A percentile compares a stretch with the other conserved stretches of the same genome.
Evolutionary conservation across 2,329 filamentous ascomycete species (phyloP).

Genomic region (Xylariaceae sp.): DNA sequence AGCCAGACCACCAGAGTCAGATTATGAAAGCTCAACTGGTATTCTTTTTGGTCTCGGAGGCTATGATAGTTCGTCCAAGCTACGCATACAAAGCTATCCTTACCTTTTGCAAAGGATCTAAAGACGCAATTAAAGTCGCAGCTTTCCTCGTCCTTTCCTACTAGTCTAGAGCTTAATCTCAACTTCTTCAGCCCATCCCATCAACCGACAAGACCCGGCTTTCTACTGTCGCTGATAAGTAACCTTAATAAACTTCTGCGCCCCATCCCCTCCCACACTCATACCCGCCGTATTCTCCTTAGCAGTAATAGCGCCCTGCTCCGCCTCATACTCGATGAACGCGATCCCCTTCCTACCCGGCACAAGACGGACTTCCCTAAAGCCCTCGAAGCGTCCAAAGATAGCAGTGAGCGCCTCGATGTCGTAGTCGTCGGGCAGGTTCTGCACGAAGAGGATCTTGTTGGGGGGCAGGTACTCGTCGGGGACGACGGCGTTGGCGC

Average conservation of each 20-base stretch:
- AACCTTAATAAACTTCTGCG: conserved; percentile 86
- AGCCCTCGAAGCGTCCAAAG: conserved; percentile 88
- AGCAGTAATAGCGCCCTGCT: conserved; percentile 83
- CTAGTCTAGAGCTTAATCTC: too few relatives aligned
- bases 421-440: conserved; percentile 82
- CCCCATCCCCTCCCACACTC: conserved; percentile 67
- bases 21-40: too few relatives aligned
- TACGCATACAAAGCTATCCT: too few relatives aligned
- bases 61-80: too few relatives aligned
- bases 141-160: too few relatives aligned
- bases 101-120: too few relatives aligned
- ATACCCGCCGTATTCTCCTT: conserved; percentile 92
- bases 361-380: conserved; percentile 87
- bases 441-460: conserved; percentile 93
- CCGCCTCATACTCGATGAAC: conserved; percentile 93
- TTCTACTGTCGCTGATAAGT: conserved; percentile 86
- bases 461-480: conserved; percentile 98
- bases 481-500: conserved; percentile 73
- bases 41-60: too few relatives aligned
- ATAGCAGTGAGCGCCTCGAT: conserved; percentile 74
- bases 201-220: background rate
- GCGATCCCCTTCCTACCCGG: conserved; percentile 84
- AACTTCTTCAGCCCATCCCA: background rate
- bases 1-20: too few relatives aligned
- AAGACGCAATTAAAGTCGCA: too few relatives aligned